Base-by-base conservation (phyloP, 345 rosid genomes). In the Euphorbia lathyris region DNA sequence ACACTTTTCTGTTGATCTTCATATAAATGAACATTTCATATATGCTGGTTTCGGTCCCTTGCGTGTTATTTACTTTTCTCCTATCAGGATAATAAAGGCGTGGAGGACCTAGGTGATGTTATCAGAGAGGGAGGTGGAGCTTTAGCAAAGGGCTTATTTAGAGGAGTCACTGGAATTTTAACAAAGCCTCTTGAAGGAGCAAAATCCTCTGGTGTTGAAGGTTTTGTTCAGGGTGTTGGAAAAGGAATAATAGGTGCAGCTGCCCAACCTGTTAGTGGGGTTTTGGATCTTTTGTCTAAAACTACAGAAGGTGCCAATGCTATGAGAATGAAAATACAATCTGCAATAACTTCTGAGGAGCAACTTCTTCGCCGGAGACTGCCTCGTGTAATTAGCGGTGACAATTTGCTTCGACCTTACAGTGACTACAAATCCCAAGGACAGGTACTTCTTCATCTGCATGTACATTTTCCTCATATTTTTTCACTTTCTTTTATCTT, bases 261-360 rank as follows among this genome's bases (percentile, higher is more conserved):
- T 79, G 99, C 99, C 60, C 99, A 96, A 76, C 99, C 98, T 32
- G 98, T 96, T 72, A 92, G 99, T 59, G 98, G 99, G 74, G 98
- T 90, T 77, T 78, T 92, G 81, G 99, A 95, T 86, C 96, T 95
- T 80, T 77, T 95, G 84, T 95, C 99, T 0, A 95, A 95, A 78
- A 95, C 99, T 74, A 95, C 99, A 12, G 99, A 95, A 86, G 99
- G 99, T 73, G 99, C 99, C 67, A 95, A 95, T 86, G 99, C 98
- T 65, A 82, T 95, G 92, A 86, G 97, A 81, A 92, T 92, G 96
- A 92, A 96, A 83, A 92, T 96, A 78, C 83, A 88, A 76, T 87
- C 99, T 66, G 97, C 98, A 68, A 86, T 96, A 80, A 86, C 98
- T 58, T 92, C 99, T 77, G 99, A 96, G 81, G 98, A 96, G 68